A percentile compares a stretch with the other conserved stretches of the same genome.
phyloP scores from a whole-genome alignment of 129 eudicot species.

The Ambrosia artemisiifolia region DNA sequence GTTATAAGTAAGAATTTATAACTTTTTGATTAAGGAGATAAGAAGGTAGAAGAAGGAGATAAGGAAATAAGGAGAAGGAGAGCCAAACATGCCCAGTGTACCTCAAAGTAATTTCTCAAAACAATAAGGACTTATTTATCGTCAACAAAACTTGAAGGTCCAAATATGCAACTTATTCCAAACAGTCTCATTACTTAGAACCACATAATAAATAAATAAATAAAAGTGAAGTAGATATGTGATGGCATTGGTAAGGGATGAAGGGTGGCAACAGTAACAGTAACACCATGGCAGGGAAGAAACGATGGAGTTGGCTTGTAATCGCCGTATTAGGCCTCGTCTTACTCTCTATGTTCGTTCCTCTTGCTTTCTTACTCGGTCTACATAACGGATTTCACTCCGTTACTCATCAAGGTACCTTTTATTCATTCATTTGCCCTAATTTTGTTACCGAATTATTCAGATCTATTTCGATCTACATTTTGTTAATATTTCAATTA shows the following conservation, averaged over 20 bases:
- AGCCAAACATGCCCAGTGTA: too few relatives aligned
- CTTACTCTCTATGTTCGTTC: conserved; percentile 89
- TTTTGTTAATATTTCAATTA: not conserved
- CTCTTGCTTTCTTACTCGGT: conserved; percentile 84
- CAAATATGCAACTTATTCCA: too few relatives aligned
- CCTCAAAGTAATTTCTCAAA: too few relatives aligned
- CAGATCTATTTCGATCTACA: conserved; percentile 28
- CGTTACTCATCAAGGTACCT: conserved; percentile 1
- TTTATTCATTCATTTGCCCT: conserved; percentile 17
- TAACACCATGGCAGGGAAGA: conserved; percentile 43
- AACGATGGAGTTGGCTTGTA: conserved; percentile 91
- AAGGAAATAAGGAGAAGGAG: too few relatives aligned
- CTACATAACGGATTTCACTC: conserved; percentile 66
- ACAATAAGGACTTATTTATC: too few relatives aligned
- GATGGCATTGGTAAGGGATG: conserved; percentile 5
- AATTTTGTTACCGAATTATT: conserved; percentile 2
- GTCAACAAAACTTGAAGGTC: too few relatives aligned
- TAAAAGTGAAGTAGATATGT: conserved; percentile 3
- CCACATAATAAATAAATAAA: conserved; percentile 11
- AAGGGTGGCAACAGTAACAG: conserved; percentile 44
- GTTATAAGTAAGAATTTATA: too few relatives aligned
- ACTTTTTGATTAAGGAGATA: too few relatives aligned
- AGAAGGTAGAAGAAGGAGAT: too few relatives aligned
- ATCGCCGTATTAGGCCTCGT: conserved; percentile 85
- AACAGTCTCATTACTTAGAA: not conserved